These are phyloP conservation scores for Fraxinus baroniana DNA, from an alignment of 305 asterid species.

Conservation along the genomic window DNA sequence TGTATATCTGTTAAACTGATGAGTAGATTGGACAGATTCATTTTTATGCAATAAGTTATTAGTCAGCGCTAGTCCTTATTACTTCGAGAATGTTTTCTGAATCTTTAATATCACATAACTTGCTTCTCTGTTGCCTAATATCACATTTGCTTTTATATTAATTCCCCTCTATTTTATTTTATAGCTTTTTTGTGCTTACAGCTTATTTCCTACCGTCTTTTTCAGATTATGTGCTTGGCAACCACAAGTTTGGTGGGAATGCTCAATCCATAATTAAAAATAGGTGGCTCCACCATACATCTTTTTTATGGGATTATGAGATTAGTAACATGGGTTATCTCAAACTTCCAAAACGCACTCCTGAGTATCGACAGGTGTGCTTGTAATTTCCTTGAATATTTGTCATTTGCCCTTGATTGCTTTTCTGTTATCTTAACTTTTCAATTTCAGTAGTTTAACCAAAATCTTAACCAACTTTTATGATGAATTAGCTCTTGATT, in stretches of 20 bases:
- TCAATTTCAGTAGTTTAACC: not conserved
- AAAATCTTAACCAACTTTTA: not conserved
- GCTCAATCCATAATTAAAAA: constrained; percentile 87
- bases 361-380: constrained; percentile 78
- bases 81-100: not conserved
- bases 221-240: constrained; percentile 81
- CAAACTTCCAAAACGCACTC: constrained; percentile 75
- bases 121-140: not conserved
- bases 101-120: not conserved
- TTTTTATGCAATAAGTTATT: not conserved
- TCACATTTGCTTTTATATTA: not conserved
- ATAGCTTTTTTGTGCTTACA: not conserved
- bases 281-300: constrained; percentile 94
- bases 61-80: not conserved
- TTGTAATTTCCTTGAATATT: not conserved
- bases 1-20: not conserved
- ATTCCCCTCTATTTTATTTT: not conserved
- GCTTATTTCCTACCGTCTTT: not conserved
- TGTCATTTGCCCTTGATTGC: not conserved
- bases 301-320: constrained; percentile 89
- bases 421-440: not conserved
- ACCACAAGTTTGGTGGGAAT: constrained; percentile 87
- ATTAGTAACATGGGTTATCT: constrained; percentile 71
- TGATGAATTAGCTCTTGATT: constrained; percentile 7
- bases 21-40: not conserved